Evolutionary conservation across 2,329 filamentous ascomycete species (phyloP).

Genomic region (Pseudogymnoascus sp.): DNA sequence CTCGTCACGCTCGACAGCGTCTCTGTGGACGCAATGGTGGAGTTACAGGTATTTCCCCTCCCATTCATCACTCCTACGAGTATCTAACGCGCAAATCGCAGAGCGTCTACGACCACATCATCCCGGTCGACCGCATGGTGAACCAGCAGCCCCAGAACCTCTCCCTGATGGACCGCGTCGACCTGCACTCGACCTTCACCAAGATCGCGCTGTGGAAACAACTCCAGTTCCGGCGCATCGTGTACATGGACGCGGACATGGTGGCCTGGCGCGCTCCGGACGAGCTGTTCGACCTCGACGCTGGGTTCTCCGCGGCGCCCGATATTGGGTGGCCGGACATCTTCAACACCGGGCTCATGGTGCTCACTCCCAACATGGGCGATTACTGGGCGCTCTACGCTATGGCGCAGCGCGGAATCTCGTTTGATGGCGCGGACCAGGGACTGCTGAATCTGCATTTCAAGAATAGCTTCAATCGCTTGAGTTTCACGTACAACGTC

Average conservation of each 20-base stretch:
- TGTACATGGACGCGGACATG: constrained; percentile 91
- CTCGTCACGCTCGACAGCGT: constrained; percentile 76
- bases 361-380: constrained; percentile 72
- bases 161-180: constrained; percentile 81
- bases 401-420: constrained; percentile 77
- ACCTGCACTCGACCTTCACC: constrained; percentile 88
- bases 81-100: constrained; percentile 30
- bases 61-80: background rate
- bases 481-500: constrained; percentile 95
- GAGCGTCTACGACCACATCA: constrained; percentile 79
- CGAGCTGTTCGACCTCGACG: constrained; percentile 68
- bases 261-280: constrained; percentile 87
- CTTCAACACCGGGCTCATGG: constrained; percentile 98
- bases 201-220: constrained; percentile 94
- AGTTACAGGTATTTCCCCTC: constrained; percentile 57
- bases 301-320: constrained; percentile 63
- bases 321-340: constrained; percentile 97
- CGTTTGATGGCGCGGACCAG: constrained; percentile 95
- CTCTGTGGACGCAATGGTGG: constrained; percentile 62
- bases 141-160: constrained; percentile 76
- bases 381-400: constrained; percentile 80
- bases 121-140: constrained; percentile 71
- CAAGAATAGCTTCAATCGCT: constrained; percentile 68
- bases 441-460: constrained; percentile 94
- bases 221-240: constrained; percentile 80